Evolutionary conservation across 202 grass and related monocot species (phyloP), one percentile per base, ranked within the genome.

Genomic region (Zizania palustris): DNA sequence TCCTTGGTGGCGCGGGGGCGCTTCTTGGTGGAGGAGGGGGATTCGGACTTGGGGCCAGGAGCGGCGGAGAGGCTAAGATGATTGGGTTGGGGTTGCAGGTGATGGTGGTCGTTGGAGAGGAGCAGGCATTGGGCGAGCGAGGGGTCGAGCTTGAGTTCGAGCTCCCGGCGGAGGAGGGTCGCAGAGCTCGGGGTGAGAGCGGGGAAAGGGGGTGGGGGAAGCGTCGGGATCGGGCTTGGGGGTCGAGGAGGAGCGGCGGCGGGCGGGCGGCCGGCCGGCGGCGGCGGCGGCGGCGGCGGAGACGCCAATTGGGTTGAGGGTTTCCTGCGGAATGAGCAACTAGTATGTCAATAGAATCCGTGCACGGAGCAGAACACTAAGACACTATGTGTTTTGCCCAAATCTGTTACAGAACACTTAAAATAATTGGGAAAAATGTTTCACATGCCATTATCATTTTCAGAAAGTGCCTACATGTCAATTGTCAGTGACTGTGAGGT

Each of bases 11-110:
- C 38, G 42, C 84, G 89, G 19, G 65, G 33, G 61, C 84, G 90
- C 64, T 97, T 97, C 84, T 73, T 95, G 20, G 77, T 19, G 33
- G 39, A 3, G 34, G 77, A 60, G 67, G 80, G 22, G 20, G 51
- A 76, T 16, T 2, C 3, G 15, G 1, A 60, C 0, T 49, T 5
- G 1, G 60, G 7, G 3, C 33, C 4, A 11, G 37, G 1, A 38
- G 70, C 20, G 19, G 78, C 38, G 65, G 39, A 15, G n/a, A 39
- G 14, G 50, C 2, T 0, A 73, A 16, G 45, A 22, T 63, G 63
- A n/a, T 4, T 4, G 48, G 71, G 28, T 28, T 28, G 21, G 38
- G 61, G 61, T 35, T 58, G 15, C 39, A 41, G 11, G 0, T 57
- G 15, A 16, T 57, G 60, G 6, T 75, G 69, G 38, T 45, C 55